Percentiles rank a stretch among this genome's conserved stretches.
These are phyloP conservation scores for Cystobasidium ongulense DNA, from an alignment of 768 basidiomycete species.

Conservation along the genomic window DNA sequence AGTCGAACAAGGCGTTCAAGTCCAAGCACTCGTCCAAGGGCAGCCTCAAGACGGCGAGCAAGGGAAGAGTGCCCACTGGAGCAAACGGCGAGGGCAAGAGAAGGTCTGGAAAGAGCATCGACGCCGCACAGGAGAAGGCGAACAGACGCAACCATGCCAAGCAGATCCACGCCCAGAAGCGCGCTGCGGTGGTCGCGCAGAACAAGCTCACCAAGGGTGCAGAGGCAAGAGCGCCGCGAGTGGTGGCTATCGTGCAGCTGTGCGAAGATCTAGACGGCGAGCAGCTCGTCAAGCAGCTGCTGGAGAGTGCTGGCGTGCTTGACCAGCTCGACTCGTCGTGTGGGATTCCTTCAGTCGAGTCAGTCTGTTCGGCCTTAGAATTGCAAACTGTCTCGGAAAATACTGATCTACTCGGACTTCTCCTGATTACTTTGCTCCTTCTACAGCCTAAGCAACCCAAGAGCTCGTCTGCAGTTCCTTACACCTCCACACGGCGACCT, in stretches of 20 bases:
- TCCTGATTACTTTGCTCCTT: not conserved
- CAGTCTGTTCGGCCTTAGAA: not conserved
- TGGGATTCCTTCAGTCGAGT: slow-evolving; percentile 16
- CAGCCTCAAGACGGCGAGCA: slow-evolving; percentile 57
- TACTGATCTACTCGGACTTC: too few relatives aligned
- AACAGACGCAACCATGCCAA: slow-evolving; percentile 79
- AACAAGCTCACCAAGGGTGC: slow-evolving; percentile 60
- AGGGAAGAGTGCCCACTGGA: slow-evolving; percentile 47
- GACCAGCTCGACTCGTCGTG: not conserved
- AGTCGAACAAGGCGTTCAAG: slow-evolving; percentile 89
- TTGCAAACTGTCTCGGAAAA: not conserved
- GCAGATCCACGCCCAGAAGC: slow-evolving; percentile 67
- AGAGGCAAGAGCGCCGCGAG: slow-evolving; percentile 67
- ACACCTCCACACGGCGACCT: slow-evolving; percentile 51
- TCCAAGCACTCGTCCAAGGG: slow-evolving; percentile 70
- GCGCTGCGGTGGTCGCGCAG: slow-evolving; percentile 59
- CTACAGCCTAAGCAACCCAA: slow-evolving; percentile 53
- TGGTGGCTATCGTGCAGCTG: slow-evolving; percentile 80
- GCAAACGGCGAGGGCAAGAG: slow-evolving; percentile 30
- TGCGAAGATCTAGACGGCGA: slow-evolving; percentile 39
- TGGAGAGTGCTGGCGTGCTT: not conserved
- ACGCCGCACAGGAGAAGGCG: slow-evolving; percentile 58
- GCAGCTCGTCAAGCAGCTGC: not conserved
- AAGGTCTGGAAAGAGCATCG: slow-evolving; percentile 41
- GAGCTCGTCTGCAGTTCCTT: slow-evolving; percentile 60